A percentile compares a stretch with the other conserved stretches of the same genome.
Conservation (phyloP, 2,329 filamentous ascomycete genomes). For the Penicillium sp. region DNA sequence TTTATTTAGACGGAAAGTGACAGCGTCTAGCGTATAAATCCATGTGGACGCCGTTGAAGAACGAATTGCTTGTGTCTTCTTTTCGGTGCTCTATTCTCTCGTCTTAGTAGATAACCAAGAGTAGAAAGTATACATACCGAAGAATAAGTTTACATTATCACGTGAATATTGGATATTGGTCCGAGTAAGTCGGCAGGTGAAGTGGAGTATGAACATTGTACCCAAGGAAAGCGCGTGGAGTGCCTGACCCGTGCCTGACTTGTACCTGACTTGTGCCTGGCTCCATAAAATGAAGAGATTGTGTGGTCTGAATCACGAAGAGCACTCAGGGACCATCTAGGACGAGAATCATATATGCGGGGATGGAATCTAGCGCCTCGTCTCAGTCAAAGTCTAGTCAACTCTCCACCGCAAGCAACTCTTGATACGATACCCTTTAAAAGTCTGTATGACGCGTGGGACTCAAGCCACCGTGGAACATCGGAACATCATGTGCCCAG, state of each 20-base stretch:
- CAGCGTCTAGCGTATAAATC: too few species aligned
- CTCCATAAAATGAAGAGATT: background rate
- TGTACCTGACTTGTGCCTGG: too few species aligned
- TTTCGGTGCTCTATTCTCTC: too few species aligned
- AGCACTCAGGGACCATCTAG: background rate
- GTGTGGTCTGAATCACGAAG: background rate
- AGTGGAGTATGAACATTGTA: background rate
- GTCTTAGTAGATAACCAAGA: too few species aligned
- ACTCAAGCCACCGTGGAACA: constrained; percentile 19
- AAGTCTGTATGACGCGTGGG: constrained; percentile 13
- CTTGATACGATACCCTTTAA: too few species aligned
- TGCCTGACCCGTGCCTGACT: background rate
- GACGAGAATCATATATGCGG: background rate
- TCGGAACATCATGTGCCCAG: background rate
- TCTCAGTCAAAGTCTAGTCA: too few species aligned
- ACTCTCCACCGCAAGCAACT: too few species aligned
- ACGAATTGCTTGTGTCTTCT: too few species aligned
- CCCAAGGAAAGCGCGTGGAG: background rate
- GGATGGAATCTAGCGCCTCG: too few species aligned
- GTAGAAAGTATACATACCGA: too few species aligned
- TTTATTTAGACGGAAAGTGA: too few species aligned
- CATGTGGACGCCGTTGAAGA: too few species aligned
- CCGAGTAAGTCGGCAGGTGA: background rate
- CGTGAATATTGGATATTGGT: background rate
- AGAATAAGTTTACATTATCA: background rate